phyloP scores from a whole-genome alignment of 2,329 filamentous ascomycete genomes.

The Epichloe glyceriae region DNA sequence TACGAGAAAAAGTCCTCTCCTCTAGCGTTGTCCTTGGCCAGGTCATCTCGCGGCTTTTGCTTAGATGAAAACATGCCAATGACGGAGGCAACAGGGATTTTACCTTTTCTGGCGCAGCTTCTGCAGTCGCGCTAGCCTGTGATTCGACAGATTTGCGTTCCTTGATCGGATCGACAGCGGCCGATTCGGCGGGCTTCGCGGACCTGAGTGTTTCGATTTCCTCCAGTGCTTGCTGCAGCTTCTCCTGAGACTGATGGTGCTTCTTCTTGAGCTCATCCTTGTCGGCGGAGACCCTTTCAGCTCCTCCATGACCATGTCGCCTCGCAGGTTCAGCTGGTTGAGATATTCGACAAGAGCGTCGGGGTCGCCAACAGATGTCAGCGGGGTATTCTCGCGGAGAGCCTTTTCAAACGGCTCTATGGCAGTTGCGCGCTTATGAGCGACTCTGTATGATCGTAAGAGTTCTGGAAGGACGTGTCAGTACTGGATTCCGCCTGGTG shows the following conservation, averaged over 20 bases:
- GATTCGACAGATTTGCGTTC: slow-evolving; percentile 17
- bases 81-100: slow-evolving; percentile 37
- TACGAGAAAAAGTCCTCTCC: slow-evolving; percentile 82
- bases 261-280: slow-evolving; percentile 70
- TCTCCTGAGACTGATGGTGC: slow-evolving; percentile 53
- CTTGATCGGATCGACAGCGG: slow-evolving; percentile 18
- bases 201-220: slow-evolving; percentile 43
- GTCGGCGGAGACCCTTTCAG: slow-evolving; percentile 76
- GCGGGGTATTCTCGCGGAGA: slow-evolving; percentile 80
- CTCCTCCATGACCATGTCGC: slow-evolving; percentile 89
- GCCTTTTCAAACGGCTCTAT: slow-evolving; percentile 91
- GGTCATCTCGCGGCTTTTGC: slow-evolving; percentile 23
- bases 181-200: slow-evolving; percentile 14
- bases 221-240: slow-evolving; percentile 46
- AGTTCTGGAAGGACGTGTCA: slow-evolving; percentile 44
- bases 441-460: slow-evolving; percentile 79
- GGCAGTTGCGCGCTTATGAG: slow-evolving; percentile 71
- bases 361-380: slow-evolving; percentile 79
- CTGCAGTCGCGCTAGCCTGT: slow-evolving; percentile 5
- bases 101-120: slow-evolving; percentile 14
- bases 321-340: slow-evolving; percentile 71
- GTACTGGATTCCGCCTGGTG: not conserved
- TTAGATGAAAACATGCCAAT: slow-evolving; percentile 37
- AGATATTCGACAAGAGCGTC: slow-evolving; percentile 79
- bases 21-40: slow-evolving; percentile 15